These are phyloP conservation scores for Termitomyces sp. DNA, from an alignment of 768 basidiomycete species.

Conservation along the genomic window DNA sequence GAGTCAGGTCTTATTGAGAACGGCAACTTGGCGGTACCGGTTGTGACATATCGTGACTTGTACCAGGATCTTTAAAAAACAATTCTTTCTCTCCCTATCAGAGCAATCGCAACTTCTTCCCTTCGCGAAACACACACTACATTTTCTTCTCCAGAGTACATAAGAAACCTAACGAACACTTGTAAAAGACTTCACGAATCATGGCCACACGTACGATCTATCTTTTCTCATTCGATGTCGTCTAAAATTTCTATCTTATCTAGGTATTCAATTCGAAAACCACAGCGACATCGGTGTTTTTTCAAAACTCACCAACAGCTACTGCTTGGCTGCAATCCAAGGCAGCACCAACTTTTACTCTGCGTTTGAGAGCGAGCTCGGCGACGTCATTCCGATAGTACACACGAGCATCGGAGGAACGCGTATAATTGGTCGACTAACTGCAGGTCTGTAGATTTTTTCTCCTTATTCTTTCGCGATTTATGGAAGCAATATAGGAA, in stretches of 20 bases:
- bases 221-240: slow-evolving; percentile 7
- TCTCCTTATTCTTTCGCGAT: neutral
- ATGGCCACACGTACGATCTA: slow-evolving; percentile 46
- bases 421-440: slow-evolving; percentile 88
- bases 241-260: slow-evolving; percentile 11
- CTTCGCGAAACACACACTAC: slow-evolving; percentile 10
- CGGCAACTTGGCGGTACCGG: slow-evolving; percentile 8
- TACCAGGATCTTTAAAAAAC: neutral
- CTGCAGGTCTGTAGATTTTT: slow-evolving; percentile 58
- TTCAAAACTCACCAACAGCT: slow-evolving; percentile 95
- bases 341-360: slow-evolving; percentile 98
- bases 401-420: slow-evolving; percentile 95
- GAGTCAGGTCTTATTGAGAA: neutral
- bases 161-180: neutral
- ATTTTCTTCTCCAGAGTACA: slow-evolving; percentile 1
- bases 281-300: slow-evolving; percentile 96
- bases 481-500: slow-evolving; percentile 47
- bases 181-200: slow-evolving; percentile 10
- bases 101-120: slow-evolving; percentile 8
- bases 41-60: slow-evolving; percentile 21
- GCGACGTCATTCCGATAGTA: slow-evolving; percentile 91
- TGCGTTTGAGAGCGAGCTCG: slow-evolving; percentile 91
- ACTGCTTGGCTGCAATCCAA: slow-evolving; percentile 91
- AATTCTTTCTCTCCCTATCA: neutral
- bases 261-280: slow-evolving; percentile 92